Base-by-base conservation (phyloP, 2,329 filamentous ascomycete species). In the Xylariaceae sp. region DNA sequence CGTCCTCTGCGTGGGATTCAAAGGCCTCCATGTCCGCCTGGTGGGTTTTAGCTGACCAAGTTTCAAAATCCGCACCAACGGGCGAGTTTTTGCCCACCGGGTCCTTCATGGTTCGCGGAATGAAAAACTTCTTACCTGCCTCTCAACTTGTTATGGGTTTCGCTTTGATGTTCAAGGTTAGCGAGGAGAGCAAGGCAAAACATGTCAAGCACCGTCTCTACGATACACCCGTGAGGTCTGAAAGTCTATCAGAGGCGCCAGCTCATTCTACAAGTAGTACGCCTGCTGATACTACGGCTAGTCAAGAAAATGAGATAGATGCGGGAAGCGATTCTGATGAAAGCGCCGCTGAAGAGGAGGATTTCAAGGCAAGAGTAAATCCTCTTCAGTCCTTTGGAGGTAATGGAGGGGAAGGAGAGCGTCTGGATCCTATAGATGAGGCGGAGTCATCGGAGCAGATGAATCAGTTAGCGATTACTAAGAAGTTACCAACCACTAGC, bases 1-100 rank as follows among this genome's bases (percentile, higher is more conserved):
- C 91, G 7, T 97, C 92, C 1, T 88, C 82, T 54, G 95, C 94
- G 0, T 99, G 95, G 95, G 95, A 98, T 59, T 94, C 91, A 1
- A 99, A 99, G 74, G 94, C 94, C 7, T 86, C 92, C 14, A 96
- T 98, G 90, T 89, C 90, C 16, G 93, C 94, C 7, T 99, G 91
- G 89, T 99, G 95, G 95, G 94, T 96, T 0, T 87, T 88, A 60
- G 89, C 91, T 2, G 88, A 94, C 51, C 93, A 98, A 72, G 91
- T 99, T 0, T 92, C 90, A 8, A 98, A 98, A 75, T 91, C 87
- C 29, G 88, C 89, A 0, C 82, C 87, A 1, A 86, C 84, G 0
- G 94, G 94, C 21, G 93, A 96, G 64, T 94, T 91, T 66, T 75
- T 99, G 6, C 84, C 87, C 0, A 80, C 84, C 0, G 95, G 94